Conservation (phyloP, 2,329 filamentous ascomycete species). For the Fusarium clavum region DNA sequence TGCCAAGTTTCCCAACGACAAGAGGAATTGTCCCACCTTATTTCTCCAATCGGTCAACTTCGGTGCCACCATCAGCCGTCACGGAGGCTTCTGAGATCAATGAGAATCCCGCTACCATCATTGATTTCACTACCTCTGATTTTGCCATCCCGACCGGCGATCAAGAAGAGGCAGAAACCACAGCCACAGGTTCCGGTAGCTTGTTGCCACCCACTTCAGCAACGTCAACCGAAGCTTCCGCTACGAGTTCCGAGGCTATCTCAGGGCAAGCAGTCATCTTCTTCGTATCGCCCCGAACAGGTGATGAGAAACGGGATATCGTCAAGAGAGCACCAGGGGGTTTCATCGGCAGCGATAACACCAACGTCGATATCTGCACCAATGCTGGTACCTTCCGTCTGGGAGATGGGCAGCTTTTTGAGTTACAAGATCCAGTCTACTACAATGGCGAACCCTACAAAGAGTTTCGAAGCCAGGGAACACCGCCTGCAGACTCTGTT, state of each 20-base stretch:
- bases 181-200: fast-evolving
- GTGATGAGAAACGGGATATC: neutral
- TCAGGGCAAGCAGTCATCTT: neutral
- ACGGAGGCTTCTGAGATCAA: neutral
- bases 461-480: neutral
- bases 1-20: neutral
- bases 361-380: neutral
- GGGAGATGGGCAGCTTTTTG: neutral
- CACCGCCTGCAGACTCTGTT: neutral
- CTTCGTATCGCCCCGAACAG: neutral
- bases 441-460: neutral
- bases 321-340: neutral
- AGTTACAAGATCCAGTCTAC: neutral
- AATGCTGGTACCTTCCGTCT: neutral
- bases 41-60: neutral
- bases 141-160: fast-evolving
- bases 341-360: neutral
- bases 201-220: neutral
- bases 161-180: fast-evolving
- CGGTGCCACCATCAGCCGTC: fast-evolving
- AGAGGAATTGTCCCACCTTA: neutral
- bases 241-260: neutral
- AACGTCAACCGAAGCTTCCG: neutral
- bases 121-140: neutral
- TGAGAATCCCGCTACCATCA: neutral